These are phyloP conservation scores for Paraurostyla sp. DNA, from an alignment of 73 alveolate species.

Conservation along the genomic window DNA sequence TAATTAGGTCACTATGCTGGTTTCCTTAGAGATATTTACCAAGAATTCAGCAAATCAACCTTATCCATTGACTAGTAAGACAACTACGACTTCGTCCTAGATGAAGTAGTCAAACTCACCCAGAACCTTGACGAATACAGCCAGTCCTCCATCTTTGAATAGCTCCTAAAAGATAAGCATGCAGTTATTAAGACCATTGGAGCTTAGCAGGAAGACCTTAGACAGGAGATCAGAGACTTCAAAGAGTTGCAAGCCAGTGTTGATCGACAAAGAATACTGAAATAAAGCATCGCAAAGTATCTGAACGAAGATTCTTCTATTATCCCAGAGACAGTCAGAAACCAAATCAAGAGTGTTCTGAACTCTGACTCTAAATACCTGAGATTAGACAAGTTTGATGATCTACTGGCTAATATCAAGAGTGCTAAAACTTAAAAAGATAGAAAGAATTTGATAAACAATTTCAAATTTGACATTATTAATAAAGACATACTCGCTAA, in stretches of 20 bases:
- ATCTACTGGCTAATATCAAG: neutral
- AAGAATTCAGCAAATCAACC: neutral
- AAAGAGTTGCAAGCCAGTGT: neutral
- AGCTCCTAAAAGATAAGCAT: neutral
- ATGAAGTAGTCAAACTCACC: neutral
- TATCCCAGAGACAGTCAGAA: neutral
- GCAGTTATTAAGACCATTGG: neutral
- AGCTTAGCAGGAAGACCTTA: neutral
- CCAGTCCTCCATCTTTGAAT: neutral
- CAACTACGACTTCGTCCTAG: neutral
- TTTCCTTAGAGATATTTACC: neutral
- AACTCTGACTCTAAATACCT: neutral
- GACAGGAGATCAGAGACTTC: neutral
- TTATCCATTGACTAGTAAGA: neutral
- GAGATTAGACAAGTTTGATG: neutral
- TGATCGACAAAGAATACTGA: neutral
- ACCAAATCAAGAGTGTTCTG: neutral
- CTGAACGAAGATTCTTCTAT: neutral
- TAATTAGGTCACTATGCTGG: slow-evolving; percentile 37
- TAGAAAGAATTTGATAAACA: neutral
- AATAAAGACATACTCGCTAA: neutral
- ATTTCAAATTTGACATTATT: neutral
- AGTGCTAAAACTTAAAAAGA: neutral
- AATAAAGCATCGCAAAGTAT: neutral
- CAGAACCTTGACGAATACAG: neutral